Evolutionary conservation across 2,329 filamentous ascomycete genomes (phyloP).

Genomic region (Raffaelea deltoideospora): DNA sequence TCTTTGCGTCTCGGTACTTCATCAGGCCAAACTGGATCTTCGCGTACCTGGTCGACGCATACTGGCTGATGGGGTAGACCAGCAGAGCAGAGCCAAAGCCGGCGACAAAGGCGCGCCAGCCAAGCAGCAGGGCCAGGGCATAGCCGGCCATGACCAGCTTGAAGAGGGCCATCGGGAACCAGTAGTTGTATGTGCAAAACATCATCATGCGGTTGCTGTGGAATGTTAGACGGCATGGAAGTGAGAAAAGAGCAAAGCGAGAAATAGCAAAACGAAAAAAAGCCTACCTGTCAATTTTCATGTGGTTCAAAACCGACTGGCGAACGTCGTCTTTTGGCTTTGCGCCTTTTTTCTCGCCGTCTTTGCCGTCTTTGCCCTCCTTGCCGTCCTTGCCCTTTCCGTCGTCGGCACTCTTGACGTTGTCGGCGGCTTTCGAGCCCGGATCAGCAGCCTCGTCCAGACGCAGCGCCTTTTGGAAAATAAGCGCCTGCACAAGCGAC

Average conservation of each 20-base stretch:
- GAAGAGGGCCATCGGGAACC: conserved; percentile 18
- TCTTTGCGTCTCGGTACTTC: conserved; percentile 20
- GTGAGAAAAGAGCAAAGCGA: too few species aligned
- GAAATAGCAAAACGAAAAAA: too few species aligned
- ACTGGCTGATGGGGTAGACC: conserved; percentile 15
- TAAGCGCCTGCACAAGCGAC: conserved; percentile 18
- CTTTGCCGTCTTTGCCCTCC: background rate
- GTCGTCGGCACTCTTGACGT: too few species aligned
- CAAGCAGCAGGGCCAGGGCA: conserved; percentile 16
- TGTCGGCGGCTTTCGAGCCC: conserved; percentile 1
- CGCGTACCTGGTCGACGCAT: conserved; percentile 16
- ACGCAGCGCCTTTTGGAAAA: conserved; percentile 20
- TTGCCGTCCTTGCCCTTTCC: conserved; percentile 1
- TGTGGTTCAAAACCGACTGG: conserved; percentile 21
- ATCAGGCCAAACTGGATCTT: conserved; percentile 19
- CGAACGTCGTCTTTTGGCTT: conserved; percentile 12
- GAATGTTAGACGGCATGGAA: conserved; percentile 2
- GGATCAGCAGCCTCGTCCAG: conserved; percentile 17
- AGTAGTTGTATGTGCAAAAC: conserved; percentile 18
- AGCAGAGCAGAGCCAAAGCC: conserved; percentile 14
- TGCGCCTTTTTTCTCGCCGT: background rate
- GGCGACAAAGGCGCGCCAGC: conserved; percentile 17
- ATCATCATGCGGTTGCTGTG: conserved; percentile 15
- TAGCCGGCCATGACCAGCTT: conserved; percentile 17
- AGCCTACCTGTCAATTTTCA: conserved; percentile 19